Percentiles rank a stretch among this genome's conserved stretches.
Evolutionary conservation across 345 rosid genomes (phyloP).

Genomic region (Abelmoschus esculentus): DNA sequence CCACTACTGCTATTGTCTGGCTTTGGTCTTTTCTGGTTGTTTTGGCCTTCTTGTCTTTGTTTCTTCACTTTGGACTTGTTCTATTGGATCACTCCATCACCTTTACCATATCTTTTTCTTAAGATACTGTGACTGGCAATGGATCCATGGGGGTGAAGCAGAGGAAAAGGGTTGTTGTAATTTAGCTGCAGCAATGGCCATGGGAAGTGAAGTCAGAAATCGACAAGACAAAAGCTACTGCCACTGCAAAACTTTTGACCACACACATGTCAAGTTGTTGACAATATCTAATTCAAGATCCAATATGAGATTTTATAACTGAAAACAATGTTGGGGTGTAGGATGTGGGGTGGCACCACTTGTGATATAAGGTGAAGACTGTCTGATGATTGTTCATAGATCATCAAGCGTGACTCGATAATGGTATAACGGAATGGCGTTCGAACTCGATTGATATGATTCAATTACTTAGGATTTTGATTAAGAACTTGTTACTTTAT

Average conservation of each 20-base stretch:
- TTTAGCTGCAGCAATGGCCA: background rate
- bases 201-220: background rate
- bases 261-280: background rate
- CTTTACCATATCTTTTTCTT: background rate
- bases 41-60: background rate
- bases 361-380: too few species aligned
- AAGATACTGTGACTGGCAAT: background rate
- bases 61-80: background rate
- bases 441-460: too few species aligned
- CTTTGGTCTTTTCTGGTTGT: background rate
- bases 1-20: background rate
- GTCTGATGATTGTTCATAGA: too few species aligned
- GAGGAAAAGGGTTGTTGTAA: background rate
- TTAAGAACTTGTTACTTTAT: too few species aligned
- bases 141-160: background rate
- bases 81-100: background rate
- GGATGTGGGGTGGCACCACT: too few species aligned
- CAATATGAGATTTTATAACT: background rate
- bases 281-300: too few species aligned
- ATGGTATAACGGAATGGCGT: too few species aligned
- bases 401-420: too few species aligned
- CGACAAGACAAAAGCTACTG: background rate
- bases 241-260: background rate
- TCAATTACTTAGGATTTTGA: too few species aligned
- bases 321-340: too few species aligned